These are phyloP conservation scores for Takashimella tepidaria DNA, from an alignment of 1,284 basidiomycete genomes.

Conservation along the genomic window DNA sequence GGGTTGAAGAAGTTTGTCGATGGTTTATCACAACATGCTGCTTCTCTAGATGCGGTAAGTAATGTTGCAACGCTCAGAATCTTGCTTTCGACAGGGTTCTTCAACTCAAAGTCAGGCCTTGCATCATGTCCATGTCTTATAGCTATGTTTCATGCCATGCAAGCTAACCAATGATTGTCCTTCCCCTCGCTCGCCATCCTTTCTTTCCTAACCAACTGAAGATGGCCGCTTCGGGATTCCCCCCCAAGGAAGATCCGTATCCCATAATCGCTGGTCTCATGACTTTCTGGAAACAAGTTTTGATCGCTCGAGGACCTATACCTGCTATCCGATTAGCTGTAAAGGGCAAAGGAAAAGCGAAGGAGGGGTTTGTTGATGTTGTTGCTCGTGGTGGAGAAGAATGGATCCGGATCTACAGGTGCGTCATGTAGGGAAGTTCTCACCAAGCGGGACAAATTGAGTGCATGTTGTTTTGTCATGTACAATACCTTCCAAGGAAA, in stretches of 20 bases:
- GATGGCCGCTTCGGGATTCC: conserved; percentile 6
- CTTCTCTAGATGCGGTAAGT: conserved; percentile 16
- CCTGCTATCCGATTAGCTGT: conserved; percentile 49
- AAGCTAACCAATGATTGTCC: too few species aligned
- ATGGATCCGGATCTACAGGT: conserved; percentile 83
- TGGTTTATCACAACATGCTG: conserved; percentile 15
- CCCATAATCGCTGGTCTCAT: conserved; percentile 38
- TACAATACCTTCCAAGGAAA: too few species aligned
- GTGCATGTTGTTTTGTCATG: too few species aligned
- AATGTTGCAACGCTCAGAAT: too few species aligned
- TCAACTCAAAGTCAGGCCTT: background rate
- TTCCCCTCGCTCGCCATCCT: too few species aligned
- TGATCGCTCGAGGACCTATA: conserved; percentile 57
- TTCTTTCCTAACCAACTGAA: background rate
- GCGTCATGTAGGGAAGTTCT: conserved; percentile 43
- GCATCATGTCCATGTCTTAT: too few species aligned
- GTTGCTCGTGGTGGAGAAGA: conserved; percentile 64
- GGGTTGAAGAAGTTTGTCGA: conserved; percentile 26
- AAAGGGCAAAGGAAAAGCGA: conserved; percentile 15
- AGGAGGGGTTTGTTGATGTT: conserved; percentile 59
- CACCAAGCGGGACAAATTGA: too few species aligned
- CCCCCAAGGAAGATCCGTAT: conserved; percentile 28
- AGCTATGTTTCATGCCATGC: too few species aligned
- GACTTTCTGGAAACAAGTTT: conserved; percentile 63
- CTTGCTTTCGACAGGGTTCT: too few species aligned